Percentiles rank a stretch among this genome's conserved stretches.
phyloP scores from a whole-genome alignment of 805 yeast species.

The Ogataea nitratoaversa region DNA sequence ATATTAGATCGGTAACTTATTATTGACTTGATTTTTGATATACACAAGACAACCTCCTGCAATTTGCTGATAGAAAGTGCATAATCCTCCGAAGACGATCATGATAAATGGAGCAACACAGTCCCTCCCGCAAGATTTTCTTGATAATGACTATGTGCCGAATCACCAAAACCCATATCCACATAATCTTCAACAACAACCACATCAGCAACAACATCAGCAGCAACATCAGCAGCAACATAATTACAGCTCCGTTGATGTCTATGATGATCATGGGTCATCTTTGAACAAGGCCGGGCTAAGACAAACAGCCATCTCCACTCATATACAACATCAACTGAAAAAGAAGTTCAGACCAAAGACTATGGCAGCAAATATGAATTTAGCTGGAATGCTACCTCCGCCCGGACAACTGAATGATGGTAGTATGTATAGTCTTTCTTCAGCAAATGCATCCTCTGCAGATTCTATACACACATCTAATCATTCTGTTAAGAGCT shows the following conservation, averaged over 20 bases:
- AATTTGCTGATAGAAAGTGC: too few relatives aligned
- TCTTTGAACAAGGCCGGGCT: constrained; percentile 28
- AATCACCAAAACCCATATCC: neutral
- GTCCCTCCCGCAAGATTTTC: neutral
- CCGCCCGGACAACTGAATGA: constrained; percentile 1
- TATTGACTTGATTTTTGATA: too few relatives aligned
- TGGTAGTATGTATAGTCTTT: constrained; percentile 7
- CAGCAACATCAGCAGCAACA: neutral
- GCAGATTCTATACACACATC: neutral
- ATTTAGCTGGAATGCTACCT: neutral
- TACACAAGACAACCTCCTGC: too few relatives aligned
- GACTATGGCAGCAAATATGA: constrained; percentile 14
- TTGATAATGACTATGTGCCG: constrained; percentile 5
- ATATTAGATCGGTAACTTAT: too few relatives aligned
- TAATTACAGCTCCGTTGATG: constrained; percentile 12
- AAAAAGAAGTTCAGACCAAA: constrained; percentile 25
- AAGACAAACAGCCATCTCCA: constrained; percentile 26
- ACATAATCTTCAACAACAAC: too few relatives aligned
- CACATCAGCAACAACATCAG: constrained; percentile 4
- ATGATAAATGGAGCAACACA: neutral
- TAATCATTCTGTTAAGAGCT: neutral
- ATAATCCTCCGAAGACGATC: neutral
- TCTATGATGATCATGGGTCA: constrained; percentile 27
- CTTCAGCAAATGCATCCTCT: constrained; percentile 4
- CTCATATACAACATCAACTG: constrained; percentile 23